Evolutionary conservation across 805 yeast species (phyloP).

Genomic region (Maudiozyma turicensis): DNA sequence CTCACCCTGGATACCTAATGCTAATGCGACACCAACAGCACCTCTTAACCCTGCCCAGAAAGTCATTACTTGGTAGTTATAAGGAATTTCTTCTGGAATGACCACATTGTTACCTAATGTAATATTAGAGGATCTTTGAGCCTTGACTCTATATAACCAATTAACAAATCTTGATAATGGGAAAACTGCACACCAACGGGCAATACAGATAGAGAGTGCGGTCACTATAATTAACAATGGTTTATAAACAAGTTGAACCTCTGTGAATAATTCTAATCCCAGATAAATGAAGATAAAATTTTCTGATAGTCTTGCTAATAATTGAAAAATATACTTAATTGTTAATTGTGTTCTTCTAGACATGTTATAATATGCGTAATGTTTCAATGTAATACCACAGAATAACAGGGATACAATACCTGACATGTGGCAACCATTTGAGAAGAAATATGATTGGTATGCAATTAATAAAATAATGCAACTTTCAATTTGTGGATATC

Average conservation of each 20-base stretch:
- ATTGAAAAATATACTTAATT: conserved; percentile 86
- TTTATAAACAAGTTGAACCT: conserved; percentile 88
- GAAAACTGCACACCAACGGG: conserved; percentile 96
- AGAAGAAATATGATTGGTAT: conserved; percentile 92
- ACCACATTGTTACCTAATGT: conserved; percentile 20
- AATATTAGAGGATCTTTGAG: conserved; percentile 31
- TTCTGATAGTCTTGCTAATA: conserved; percentile 89
- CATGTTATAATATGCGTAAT: conserved; percentile 96
- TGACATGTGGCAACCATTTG: conserved; percentile 98
- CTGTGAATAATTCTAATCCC: conserved; percentile 91
- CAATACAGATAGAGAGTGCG: conserved; percentile 80
- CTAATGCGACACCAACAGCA: conserved; percentile 98
- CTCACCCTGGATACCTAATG: conserved; percentile 95
- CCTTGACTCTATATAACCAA: conserved; percentile 58
- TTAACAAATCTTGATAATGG: conserved; percentile 82
- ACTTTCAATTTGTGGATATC: conserved; percentile 96
- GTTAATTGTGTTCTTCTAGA: conserved; percentile 95
- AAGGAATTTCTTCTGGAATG: conserved; percentile 81
- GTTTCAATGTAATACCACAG: conserved; percentile 94
- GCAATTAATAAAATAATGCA: conserved; percentile 85
- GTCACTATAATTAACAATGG: conserved; percentile 89
- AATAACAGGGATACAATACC: conserved; percentile 92
- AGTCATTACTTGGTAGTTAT: conserved; percentile 95
- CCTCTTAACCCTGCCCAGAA: conserved; percentile 99
- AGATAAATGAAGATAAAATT: conserved; percentile 93